A percentile compares a stretch with the other conserved stretches of the same genome.
Conservation (phyloP, 1,284 basidiomycete species). For the Apiotrichum gracile region DNA sequence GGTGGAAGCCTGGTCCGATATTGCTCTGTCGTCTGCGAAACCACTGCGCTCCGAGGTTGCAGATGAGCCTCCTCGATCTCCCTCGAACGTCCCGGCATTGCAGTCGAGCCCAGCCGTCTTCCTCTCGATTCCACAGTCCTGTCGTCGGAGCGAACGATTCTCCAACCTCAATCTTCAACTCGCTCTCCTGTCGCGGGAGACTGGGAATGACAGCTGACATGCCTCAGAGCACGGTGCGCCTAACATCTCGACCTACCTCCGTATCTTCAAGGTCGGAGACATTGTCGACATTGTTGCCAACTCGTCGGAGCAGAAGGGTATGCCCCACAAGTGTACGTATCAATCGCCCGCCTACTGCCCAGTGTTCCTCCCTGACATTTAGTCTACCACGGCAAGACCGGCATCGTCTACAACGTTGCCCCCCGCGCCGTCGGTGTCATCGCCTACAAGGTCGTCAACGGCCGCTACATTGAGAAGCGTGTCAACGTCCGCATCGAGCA, state of each 20-base stretch:
- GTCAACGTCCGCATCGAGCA: constrained; percentile 99
- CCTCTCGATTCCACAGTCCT: neutral
- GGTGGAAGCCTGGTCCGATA: too few species aligned
- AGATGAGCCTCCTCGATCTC: too few species aligned
- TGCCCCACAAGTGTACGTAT: constrained; percentile 84
- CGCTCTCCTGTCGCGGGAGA: neutral
- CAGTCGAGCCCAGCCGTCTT: too few species aligned
- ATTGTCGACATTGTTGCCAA: constrained; percentile 99
- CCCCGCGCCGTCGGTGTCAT: constrained; percentile 93
- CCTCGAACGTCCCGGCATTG: too few species aligned
- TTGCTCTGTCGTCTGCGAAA: too few species aligned
- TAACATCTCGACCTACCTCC: constrained; percentile 87
- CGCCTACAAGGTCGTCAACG: constrained; percentile 97
- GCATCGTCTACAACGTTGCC: constrained; percentile 98
- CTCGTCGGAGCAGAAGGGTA: constrained; percentile 97
- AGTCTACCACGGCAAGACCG: constrained; percentile 60
- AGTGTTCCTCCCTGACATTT: neutral
- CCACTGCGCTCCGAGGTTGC: too few species aligned
- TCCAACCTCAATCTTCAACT: neutral
- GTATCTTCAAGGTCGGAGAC: constrained; percentile 90
- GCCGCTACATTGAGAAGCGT: constrained; percentile 98
- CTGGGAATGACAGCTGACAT: constrained; percentile 1
- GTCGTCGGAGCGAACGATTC: neutral
- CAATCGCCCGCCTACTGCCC: neutral
- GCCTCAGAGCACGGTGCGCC: constrained; percentile 78